Percentiles rank a stretch among this genome's conserved stretches.
phyloP scores from a whole-genome alignment of 1,284 basidiomycete species.

The Sanghuangporus weigelae region DNA sequence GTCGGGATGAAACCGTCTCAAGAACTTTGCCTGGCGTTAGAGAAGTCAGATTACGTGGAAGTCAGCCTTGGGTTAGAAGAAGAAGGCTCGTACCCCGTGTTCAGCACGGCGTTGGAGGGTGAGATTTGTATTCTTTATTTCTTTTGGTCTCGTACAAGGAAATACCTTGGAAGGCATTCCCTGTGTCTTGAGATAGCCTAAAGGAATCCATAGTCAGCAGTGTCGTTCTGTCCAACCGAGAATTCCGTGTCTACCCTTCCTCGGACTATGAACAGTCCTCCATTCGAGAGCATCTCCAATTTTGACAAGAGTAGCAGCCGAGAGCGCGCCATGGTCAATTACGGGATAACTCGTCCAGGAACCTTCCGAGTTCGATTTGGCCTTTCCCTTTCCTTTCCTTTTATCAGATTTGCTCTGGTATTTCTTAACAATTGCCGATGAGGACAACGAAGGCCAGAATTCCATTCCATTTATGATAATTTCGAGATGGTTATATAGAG shows the following conservation, averaged over 20 bases:
- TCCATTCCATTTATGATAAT: slow-evolving; percentile 21
- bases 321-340: slow-evolving; percentile 50
- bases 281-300: slow-evolving; percentile 41
- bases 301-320: slow-evolving; percentile 43
- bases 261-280: slow-evolving; percentile 37
- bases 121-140: slow-evolving; percentile 26
- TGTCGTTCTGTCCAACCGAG: background rate
- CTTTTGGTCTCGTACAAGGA: slow-evolving; percentile 44
- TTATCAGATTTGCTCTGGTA: background rate
- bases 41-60: background rate
- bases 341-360: slow-evolving; percentile 40
- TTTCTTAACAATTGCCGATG: slow-evolving; percentile 7
- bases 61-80: background rate
- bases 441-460: slow-evolving; percentile 20
- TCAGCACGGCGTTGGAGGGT: slow-evolving; percentile 45
- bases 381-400: background rate
- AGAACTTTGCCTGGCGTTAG: slow-evolving; percentile 51
- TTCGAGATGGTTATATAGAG: background rate
- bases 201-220: slow-evolving; percentile 1
- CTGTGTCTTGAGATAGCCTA: slow-evolving; percentile 6
- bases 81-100: slow-evolving; percentile 44
- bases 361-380: slow-evolving; percentile 16
- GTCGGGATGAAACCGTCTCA: slow-evolving; percentile 64
- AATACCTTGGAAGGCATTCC: slow-evolving; percentile 41
- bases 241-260: slow-evolving; percentile 20